These are phyloP conservation scores for Chaetomiaceae sp. DNA, from an alignment of 2,329 filamentous ascomycete species.

Conservation along the genomic window DNA sequence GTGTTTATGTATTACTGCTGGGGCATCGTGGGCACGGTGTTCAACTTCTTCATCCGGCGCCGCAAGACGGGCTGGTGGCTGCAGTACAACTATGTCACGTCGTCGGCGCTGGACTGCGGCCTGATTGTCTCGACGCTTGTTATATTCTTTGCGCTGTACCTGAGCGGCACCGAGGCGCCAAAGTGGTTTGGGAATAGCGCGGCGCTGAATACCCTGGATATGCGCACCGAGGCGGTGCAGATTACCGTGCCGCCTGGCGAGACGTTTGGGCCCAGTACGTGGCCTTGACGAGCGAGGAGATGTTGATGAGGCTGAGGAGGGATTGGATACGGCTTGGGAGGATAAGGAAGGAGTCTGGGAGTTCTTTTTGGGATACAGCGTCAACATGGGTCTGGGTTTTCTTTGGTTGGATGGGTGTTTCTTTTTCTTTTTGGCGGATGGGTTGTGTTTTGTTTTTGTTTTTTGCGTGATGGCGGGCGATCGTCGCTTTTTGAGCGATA, in stretches of 20 bases:
- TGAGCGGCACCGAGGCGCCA: slow-evolving; percentile 53
- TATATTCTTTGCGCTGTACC: slow-evolving; percentile 64
- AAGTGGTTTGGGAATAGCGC: slow-evolving; percentile 60
- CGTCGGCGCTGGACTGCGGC: slow-evolving; percentile 65
- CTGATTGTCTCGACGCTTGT: slow-evolving; percentile 62
- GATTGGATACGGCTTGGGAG: neutral
- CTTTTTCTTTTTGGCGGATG: neutral
- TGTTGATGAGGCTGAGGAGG: no score
- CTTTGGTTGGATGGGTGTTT: neutral
- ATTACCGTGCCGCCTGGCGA: slow-evolving; percentile 39
- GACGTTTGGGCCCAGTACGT: slow-evolving; percentile 45
- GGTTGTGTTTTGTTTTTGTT: neutral
- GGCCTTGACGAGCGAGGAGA: slow-evolving; percentile 16
- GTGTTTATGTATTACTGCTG: slow-evolving; percentile 68
- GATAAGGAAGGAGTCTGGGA: neutral
- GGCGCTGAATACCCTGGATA: slow-evolving; percentile 45
- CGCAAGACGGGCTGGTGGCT: slow-evolving; percentile 69
- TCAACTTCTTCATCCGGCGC: slow-evolving; percentile 64
- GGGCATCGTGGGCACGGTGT: slow-evolving; percentile 62
- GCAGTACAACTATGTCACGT: slow-evolving; percentile 73
- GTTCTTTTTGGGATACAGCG: neutral
- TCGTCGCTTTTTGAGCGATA: neutral
- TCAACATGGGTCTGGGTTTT: neutral
- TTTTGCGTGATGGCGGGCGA: neutral
- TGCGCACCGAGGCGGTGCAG: slow-evolving; percentile 40